Percentiles rank a stretch among this genome's conserved stretches.
Conservation (phyloP, 2,329 filamentous ascomycete genomes). For the Pseudocercospora eumusae region DNA sequence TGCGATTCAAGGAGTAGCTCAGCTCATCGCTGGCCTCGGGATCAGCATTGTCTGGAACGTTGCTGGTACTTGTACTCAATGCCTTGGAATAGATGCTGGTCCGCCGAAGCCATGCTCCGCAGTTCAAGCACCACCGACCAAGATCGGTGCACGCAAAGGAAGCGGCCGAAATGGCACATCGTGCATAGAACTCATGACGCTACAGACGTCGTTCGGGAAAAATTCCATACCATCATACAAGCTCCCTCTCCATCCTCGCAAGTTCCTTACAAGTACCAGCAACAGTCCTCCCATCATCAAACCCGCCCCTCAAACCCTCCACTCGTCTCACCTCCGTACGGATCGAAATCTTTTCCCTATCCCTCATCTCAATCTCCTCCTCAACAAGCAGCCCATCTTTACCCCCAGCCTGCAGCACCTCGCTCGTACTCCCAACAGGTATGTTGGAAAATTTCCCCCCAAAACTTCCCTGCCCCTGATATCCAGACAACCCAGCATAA, state of each 20-base stretch:
- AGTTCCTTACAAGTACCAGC: constrained; percentile 10
- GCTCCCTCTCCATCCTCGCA: constrained; percentile 17
- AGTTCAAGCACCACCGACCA: no score
- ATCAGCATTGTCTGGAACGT: no score
- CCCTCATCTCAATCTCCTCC: constrained; percentile 20
- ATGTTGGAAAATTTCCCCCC: constrained; percentile 12
- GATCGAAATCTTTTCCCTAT: constrained; percentile 10
- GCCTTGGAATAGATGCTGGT: no score
- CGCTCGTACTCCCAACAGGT: neutral
- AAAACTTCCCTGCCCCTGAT: neutral
- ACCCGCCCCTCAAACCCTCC: constrained; percentile 5
- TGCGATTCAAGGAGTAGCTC: no score
- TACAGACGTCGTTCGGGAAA: neutral
- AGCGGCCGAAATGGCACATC: no score
- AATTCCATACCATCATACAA: constrained; percentile 15
- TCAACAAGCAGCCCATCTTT: constrained; percentile 11
- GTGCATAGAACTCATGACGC: no score
- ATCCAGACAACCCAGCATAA: constrained; percentile 5
- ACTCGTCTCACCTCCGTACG: constrained; percentile 18
- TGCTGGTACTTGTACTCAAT: no score
- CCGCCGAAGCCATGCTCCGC: no score
- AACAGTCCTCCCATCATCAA: constrained; percentile 8
- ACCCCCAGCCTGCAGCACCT: neutral
- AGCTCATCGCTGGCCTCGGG: no score
- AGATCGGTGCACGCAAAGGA: no score